Evolutionary conservation across 2,329 filamentous ascomycete genomes (phyloP).

Genomic region (Endoconidiophora polonica): DNA sequence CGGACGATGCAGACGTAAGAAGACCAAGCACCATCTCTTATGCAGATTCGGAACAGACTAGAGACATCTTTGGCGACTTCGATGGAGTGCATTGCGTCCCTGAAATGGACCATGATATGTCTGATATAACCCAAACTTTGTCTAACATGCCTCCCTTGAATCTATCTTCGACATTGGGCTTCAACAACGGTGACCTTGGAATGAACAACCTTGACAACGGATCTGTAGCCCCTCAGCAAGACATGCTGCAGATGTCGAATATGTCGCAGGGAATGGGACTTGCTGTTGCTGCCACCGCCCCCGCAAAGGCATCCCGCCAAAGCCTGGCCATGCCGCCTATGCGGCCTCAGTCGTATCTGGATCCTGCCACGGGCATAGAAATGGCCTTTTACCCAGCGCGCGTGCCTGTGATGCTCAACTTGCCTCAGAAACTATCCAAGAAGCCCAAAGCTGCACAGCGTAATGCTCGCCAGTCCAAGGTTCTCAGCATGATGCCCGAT

Average conservation of each 20-base stretch:
- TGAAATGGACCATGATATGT: constrained; percentile 19
- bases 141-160: constrained; percentile 3
- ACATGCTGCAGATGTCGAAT: background rate
- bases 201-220: background rate
- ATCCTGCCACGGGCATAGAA: constrained; percentile 50
- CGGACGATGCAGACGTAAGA: background rate
- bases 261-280: background rate
- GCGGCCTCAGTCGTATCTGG: constrained; percentile 40
- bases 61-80: constrained; percentile 58
- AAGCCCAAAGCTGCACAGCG: constrained; percentile 45
- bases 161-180: constrained; percentile 5
- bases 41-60: constrained; percentile 47
- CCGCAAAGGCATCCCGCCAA: background rate
- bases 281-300: too few species aligned
- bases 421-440: constrained; percentile 75
- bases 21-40: constrained; percentile 2
- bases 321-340: constrained; percentile 13
- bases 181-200: background rate
- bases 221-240: background rate
- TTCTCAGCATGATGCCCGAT: constrained; percentile 43
- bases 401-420: constrained; percentile 81
- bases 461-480: constrained; percentile 56
- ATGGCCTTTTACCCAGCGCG: constrained; percentile 95
- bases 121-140: background rate
- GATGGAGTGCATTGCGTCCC: constrained; percentile 62